Conservation (phyloP, 2,329 filamentous ascomycete genomes). For the Colletotrichum lindemuthianum region DNA sequence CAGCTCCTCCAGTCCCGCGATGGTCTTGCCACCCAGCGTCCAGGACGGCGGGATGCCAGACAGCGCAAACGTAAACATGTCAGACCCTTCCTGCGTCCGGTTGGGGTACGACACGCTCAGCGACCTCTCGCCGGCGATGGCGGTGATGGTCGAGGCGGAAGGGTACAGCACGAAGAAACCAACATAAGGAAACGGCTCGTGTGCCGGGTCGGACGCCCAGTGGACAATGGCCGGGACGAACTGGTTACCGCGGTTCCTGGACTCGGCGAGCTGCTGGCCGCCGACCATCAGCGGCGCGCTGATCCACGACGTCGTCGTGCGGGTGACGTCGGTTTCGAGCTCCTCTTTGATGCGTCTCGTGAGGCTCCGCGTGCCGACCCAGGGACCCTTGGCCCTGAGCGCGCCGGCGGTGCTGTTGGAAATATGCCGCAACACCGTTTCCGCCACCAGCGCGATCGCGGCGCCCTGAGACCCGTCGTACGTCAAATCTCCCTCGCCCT, state of each 20-base stretch:
- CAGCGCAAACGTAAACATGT: conserved; percentile 52
- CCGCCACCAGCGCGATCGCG: conserved; percentile 50
- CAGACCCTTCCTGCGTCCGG: conserved; percentile 49
- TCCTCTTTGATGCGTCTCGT: conserved; percentile 49
- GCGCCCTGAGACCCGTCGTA: conserved; percentile 54
- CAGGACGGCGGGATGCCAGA: conserved; percentile 50
- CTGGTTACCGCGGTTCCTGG: conserved; percentile 49
- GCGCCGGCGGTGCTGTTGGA: conserved; percentile 41
- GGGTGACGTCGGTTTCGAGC: conserved; percentile 42
- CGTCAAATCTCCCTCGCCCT: conserved; percentile 51
- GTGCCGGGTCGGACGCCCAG: conserved; percentile 53
- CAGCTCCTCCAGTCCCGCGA: conserved; percentile 46
- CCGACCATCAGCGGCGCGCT: conserved; percentile 55
- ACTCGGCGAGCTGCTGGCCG: conserved; percentile 49
- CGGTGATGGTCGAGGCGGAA: conserved; percentile 52
- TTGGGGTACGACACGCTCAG: conserved; percentile 52
- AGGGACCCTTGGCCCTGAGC: conserved; percentile 45
- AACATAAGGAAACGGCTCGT: conserved; percentile 51
- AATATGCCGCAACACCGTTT: conserved; percentile 44
- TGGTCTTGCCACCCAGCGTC: conserved; percentile 46
- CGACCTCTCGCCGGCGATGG: conserved; percentile 47
- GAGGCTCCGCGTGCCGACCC: conserved; percentile 48
- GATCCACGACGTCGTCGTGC: conserved; percentile 53
- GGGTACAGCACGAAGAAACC: conserved; percentile 54
- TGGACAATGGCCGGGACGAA: conserved; percentile 58